Evolutionary conservation across 257 asterid genomes (phyloP), one percentile per base, ranked within the genome.

Genomic region (Paraleonurus japonicus): DNA sequence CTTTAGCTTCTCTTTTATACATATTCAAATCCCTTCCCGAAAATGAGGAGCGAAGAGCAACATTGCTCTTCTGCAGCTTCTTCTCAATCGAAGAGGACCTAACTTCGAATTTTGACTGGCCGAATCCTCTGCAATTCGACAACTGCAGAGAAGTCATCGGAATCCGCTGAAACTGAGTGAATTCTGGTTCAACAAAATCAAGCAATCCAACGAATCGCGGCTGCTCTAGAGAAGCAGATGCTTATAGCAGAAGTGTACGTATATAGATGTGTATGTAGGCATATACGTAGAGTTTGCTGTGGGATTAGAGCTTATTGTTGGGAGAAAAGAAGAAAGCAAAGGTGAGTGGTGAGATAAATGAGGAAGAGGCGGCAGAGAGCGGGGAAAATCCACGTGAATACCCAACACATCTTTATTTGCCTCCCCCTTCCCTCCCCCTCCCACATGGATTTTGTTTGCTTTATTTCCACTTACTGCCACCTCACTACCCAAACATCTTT

Each of bases 121-220:
- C 70, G 50, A 84, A 75, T 39, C 83, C 79, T 69, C 83, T 79
- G 84, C 69, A 85, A 79, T 79, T 84, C 23, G 87, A 50, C 3
- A 82, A 59, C 66, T 73, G 86, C 82, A 86, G 77, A 61, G 89
- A 86, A 76, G 75, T 69, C 96, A 88, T 90, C 50, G 74, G 65
- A 50, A 30, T 22, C 58, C 32, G 64, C 47, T 22, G 54, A 23
- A 66, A 65, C n/a, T 3, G 50, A 17, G 28, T 12, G 54, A 23
- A 27, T 15, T 19, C 23, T 43, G 74, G 33, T 27, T 45, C 75
- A 10, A 37, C 28, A 39, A 71, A 65, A 50, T 16, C 28, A 41
- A 48, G 66, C 48, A 61, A 53, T 63, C 5, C 7, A 1, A n/a
- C 3, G 62, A 77, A 37, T 9, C 6, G 7, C 55, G 33, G 23